phyloP scores from a whole-genome alignment of 306 rosid genomes.

The Dryas octopetala region DNA sequence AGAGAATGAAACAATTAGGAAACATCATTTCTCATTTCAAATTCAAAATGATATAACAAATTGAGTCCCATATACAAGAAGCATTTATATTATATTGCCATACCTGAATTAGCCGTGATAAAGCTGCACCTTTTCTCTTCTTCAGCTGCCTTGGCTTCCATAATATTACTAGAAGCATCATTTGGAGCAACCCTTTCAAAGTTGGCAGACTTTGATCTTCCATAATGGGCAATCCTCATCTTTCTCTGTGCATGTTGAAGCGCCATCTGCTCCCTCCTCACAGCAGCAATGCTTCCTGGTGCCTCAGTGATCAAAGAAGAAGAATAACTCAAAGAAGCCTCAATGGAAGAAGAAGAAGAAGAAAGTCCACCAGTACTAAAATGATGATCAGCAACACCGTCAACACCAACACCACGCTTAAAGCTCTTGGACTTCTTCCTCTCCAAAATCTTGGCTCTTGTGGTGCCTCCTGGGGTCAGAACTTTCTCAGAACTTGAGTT shows the following conservation, averaged over 20 bases:
- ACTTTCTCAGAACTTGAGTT: conserved; percentile 68
- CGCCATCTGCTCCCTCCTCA: conserved; percentile 88
- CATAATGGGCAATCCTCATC: conserved; percentile 91
- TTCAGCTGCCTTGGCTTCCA: conserved; percentile 35
- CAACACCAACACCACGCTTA: conserved; percentile 34
- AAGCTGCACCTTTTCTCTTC: conserved; percentile 91
- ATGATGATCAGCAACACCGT: conserved; percentile 21
- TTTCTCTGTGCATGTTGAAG: conserved; percentile 87
- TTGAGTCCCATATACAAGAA: background rate
- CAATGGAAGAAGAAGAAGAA: conserved; percentile 24
- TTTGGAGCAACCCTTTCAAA: conserved; percentile 60
- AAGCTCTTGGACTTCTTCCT: conserved; percentile 93
- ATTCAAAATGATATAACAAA: background rate
- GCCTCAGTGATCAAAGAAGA: conserved; percentile 84
- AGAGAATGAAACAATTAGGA: background rate
- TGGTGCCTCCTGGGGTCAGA: conserved; percentile 42
- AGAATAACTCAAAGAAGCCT: conserved; percentile 63
- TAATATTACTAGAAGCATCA: conserved; percentile 35
- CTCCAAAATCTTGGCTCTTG: conserved; percentile 55
- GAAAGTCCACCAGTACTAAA: conserved; percentile 17
- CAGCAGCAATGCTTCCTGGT: conserved; percentile 97
- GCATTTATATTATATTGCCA: background rate
- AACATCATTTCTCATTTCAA: background rate
- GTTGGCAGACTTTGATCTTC: conserved; percentile 92
- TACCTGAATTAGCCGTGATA: conserved; percentile 91